Percentiles rank a stretch among this genome's conserved stretches.
Conservation (phyloP, 1,284 basidiomycete genomes). For the Puccinia hordei region DNA sequence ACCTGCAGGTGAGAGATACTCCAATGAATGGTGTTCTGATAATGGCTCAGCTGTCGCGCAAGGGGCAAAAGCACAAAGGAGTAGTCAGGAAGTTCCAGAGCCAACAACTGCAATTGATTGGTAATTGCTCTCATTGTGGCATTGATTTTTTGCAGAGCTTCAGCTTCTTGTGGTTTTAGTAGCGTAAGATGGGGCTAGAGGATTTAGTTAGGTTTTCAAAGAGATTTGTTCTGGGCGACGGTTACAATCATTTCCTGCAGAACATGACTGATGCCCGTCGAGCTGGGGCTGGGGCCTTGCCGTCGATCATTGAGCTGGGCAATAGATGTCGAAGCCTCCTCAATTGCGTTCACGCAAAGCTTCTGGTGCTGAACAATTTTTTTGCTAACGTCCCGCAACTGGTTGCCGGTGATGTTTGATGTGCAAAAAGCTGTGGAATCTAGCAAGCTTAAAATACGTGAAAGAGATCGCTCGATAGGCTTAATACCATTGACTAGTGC, state of each 20-base stretch:
- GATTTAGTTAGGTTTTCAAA: not conserved
- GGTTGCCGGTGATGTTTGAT: too few relatives aligned
- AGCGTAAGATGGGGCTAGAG: constrained; percentile 10
- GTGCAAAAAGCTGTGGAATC: too few relatives aligned
- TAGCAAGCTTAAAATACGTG: too few relatives aligned
- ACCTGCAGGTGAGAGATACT: too few relatives aligned
- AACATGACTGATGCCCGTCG: not conserved
- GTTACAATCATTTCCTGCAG: not conserved
- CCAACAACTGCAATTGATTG: constrained; percentile 1
- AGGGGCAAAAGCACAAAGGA: constrained; percentile 20
- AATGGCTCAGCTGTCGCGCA: constrained; percentile 20
- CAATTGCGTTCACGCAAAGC: too few relatives aligned
- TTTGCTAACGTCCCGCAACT: too few relatives aligned
- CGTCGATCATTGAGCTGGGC: too few relatives aligned
- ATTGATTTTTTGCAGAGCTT: not conserved
- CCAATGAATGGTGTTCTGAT: constrained; percentile 21
- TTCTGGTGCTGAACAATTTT: too few relatives aligned
- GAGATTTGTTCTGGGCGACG: not conserved
- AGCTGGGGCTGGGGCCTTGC: not conserved
- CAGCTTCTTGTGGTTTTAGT: constrained; percentile 23
- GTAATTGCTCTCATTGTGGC: not conserved
- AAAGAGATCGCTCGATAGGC: too few relatives aligned
- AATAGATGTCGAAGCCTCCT: too few relatives aligned
- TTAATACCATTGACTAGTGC: too few relatives aligned
- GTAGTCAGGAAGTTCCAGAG: not conserved